These are phyloP conservation scores for Clavispora carvajalis DNA, from an alignment of 805 yeast genomes.

Conservation along the genomic window DNA sequence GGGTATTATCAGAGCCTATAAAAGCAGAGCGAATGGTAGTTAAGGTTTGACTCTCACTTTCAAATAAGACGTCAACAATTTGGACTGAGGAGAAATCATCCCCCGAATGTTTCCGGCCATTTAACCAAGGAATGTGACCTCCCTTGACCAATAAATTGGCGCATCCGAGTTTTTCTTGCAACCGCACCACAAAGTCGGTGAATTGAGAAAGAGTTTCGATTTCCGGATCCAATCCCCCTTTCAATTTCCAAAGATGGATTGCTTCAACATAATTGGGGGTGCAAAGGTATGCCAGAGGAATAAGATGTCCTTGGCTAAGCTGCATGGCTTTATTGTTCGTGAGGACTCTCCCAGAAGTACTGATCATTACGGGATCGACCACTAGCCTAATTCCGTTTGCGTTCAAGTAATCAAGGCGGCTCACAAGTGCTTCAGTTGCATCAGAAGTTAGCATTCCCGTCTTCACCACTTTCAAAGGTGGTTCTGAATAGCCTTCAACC, in stretches of 20 bases:
- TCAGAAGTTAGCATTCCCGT: constrained; percentile 70
- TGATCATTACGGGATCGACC: constrained; percentile 80
- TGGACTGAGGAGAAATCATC: neutral
- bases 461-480: constrained; percentile 57
- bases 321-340: constrained; percentile 44
- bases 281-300: constrained; percentile 51
- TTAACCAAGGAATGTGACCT: constrained; percentile 59
- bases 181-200: constrained; percentile 17
- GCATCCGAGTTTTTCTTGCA: constrained; percentile 33
- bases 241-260: constrained; percentile 26
- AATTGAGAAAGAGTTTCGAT: constrained; percentile 32
- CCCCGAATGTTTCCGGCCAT: neutral
- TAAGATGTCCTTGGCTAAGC: constrained; percentile 37
- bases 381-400: constrained; percentile 36
- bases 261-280: constrained; percentile 82
- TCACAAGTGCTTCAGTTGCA: constrained; percentile 45
- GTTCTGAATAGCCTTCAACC: constrained; percentile 23
- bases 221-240: constrained; percentile 10
- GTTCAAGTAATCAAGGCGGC: constrained; percentile 28
- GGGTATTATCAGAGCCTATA: constrained; percentile 52
- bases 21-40: constrained; percentile 45
- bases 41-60: constrained; percentile 29
- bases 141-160: constrained; percentile 67
- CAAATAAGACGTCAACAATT: constrained; percentile 52
- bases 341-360: constrained; percentile 69